Percentiles rank a stretch among this genome's conserved stretches.
Conservation (phyloP, 495 filamentous ascomycete species). For the Neurospora pannonica region DNA sequence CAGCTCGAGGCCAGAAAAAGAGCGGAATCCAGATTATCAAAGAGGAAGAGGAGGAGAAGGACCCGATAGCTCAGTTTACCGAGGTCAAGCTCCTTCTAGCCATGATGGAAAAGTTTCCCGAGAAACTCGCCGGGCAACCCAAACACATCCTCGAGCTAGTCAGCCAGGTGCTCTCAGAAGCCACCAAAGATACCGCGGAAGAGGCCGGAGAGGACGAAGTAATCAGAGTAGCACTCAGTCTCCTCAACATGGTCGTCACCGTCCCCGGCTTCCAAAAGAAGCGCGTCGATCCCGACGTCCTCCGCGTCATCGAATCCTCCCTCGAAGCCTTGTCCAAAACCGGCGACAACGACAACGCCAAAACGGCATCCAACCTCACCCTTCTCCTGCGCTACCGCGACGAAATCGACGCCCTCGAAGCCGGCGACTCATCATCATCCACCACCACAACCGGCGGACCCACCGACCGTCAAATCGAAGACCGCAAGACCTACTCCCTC, state of each 20-base stretch:
- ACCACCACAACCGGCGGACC: constrained; percentile 1
- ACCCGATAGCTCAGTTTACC: constrained; percentile 40
- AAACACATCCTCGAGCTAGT: constrained; percentile 53
- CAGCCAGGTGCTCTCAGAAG: constrained; percentile 43
- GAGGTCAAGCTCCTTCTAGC: constrained; percentile 57
- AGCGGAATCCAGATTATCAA: constrained; percentile 15
- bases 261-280: constrained; percentile 50
- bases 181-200: background rate
- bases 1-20: constrained; percentile 5
- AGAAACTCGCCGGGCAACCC: constrained; percentile 56
- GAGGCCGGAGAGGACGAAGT: constrained; percentile 37
- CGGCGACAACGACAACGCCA: constrained; percentile 23
- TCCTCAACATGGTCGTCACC: constrained; percentile 58
- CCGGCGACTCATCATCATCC: background rate
- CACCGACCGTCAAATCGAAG: constrained; percentile 43
- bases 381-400: constrained; percentile 50
- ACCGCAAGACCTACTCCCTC: constrained; percentile 60
- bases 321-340: constrained; percentile 34
- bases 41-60: constrained; percentile 27
- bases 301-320: constrained; percentile 43
- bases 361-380: constrained; percentile 48
- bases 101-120: constrained; percentile 56
- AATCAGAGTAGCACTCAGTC: constrained; percentile 50
- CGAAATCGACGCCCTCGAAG: constrained; percentile 22
- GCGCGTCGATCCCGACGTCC: constrained; percentile 30